These are phyloP conservation scores for Platanthera guangdongensis DNA, from an alignment of 106 monocot genomes.

Conservation along the genomic window DNA sequence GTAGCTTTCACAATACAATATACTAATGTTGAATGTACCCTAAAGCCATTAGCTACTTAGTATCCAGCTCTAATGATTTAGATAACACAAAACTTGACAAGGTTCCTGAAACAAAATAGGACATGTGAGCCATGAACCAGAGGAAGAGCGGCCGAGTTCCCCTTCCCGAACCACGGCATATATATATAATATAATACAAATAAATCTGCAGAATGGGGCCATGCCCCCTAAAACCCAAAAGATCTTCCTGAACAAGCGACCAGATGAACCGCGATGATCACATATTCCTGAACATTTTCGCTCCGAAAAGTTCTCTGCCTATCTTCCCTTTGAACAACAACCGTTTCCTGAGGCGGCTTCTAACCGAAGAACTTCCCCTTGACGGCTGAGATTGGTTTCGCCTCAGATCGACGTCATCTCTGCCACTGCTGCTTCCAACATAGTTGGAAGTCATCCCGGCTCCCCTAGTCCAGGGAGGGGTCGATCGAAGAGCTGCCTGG, in stretches of 20 bases:
- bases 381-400: constrained; percentile 20
- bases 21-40: no score
- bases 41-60: no score
- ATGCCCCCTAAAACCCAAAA: not conserved
- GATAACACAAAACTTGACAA: no score
- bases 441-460: not conserved
- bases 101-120: no score
- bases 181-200: not conserved
- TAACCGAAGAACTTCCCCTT: constrained; percentile 31
- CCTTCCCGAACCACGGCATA: no score
- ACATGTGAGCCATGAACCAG: no score
- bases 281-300: constrained; percentile 23
- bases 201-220: not conserved
- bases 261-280: not conserved
- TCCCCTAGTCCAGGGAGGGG: constrained; percentile 20
- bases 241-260: not conserved
- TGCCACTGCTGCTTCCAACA: constrained; percentile 17
- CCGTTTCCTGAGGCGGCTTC: constrained; percentile 53
- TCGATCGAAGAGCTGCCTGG: constrained; percentile 25
- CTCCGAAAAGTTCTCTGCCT: constrained; percentile 51
- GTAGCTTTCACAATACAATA: no score
- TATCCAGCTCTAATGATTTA: no score
- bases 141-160: no score
- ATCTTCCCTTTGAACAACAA: constrained; percentile 54
- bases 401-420: constrained; percentile 15